Percentiles rank a stretch among this genome's conserved stretches.
Evolutionary conservation across 2,329 filamentous ascomycete species (phyloP).

Genomic region (Metarhizium robertsii): DNA sequence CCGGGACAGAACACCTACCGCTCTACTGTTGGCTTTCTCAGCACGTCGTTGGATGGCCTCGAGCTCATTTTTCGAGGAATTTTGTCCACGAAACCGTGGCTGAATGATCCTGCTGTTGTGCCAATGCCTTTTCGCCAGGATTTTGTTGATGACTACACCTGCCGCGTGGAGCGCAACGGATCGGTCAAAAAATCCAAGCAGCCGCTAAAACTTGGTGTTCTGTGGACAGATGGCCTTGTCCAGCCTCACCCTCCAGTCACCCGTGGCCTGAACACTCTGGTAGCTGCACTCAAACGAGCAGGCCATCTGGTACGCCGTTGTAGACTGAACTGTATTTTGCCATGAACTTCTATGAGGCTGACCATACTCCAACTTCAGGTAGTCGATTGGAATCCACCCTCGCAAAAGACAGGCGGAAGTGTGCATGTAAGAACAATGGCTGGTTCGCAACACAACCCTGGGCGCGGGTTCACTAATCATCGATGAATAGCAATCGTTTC

Average conservation of each 20-base stretch:
- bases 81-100: slow-evolving; percentile 52
- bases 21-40: slow-evolving; percentile 55
- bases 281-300: slow-evolving; percentile 15
- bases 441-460: not conserved
- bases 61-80: slow-evolving; percentile 46
- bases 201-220: slow-evolving; percentile 43
- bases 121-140: slow-evolving; percentile 56
- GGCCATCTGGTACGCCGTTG: not conserved
- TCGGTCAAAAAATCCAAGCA: slow-evolving; percentile 4
- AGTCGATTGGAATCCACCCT: not conserved
- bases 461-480: not conserved
- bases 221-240: slow-evolving; percentile 40
- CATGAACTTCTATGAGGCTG: not conserved
- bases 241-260: slow-evolving; percentile 47
- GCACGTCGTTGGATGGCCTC: slow-evolving; percentile 43
- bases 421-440: not conserved
- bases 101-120: slow-evolving; percentile 53
- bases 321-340: not conserved
- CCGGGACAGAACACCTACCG: slow-evolving; percentile 52
- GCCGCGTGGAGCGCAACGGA: slow-evolving; percentile 11
- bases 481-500: slow-evolving; percentile 15
- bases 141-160: slow-evolving; percentile 28
- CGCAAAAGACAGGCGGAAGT: not conserved
- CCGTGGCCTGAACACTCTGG: slow-evolving; percentile 35
- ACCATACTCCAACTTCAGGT: not conserved